Percentiles rank a stretch among this genome's conserved stretches.
Evolutionary conservation across 2,329 filamentous ascomycete genomes (phyloP).

Genomic region (Sclerotinia minor): DNA sequence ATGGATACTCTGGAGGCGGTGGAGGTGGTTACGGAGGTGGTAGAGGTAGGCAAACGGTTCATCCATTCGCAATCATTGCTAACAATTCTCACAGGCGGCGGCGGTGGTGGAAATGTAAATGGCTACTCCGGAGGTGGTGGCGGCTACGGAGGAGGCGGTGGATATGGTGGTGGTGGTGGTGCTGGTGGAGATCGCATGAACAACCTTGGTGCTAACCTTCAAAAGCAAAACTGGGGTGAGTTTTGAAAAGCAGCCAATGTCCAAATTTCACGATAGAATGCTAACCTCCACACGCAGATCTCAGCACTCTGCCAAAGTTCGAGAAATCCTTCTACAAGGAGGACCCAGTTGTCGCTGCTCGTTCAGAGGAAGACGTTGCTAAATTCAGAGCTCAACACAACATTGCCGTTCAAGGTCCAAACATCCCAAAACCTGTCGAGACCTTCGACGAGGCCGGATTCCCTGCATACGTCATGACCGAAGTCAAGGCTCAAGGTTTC

Average conservation of each 20-base stretch:
- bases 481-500: slow-evolving; percentile 98
- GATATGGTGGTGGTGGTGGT: slow-evolving; percentile 51
- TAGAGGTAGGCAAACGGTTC: slow-evolving; percentile 19
- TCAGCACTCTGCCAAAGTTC: slow-evolving; percentile 83
- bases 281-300: slow-evolving; percentile 54
- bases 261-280: neutral
- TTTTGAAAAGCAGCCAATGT: neutral
- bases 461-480: slow-evolving; percentile 94
- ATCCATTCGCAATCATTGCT: slow-evolving; percentile 34
- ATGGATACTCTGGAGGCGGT: slow-evolving; percentile 49
- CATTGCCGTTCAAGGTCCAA: slow-evolving; percentile 76
- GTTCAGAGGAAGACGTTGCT: slow-evolving; percentile 77
- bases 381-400: slow-evolving; percentile 83
- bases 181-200: slow-evolving; percentile 92
- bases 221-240: slow-evolving; percentile 87
- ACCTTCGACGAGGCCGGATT: slow-evolving; percentile 98
- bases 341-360: slow-evolving; percentile 72
- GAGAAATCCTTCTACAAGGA: slow-evolving; percentile 99
- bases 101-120: slow-evolving; percentile 42
- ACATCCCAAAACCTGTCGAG: slow-evolving; percentile 91
- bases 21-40: slow-evolving; percentile 43
- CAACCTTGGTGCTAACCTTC: slow-evolving; percentile 81
- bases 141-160: slow-evolving; percentile 43
- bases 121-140: slow-evolving; percentile 39
- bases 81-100: slow-evolving; percentile 33